Base-by-base conservation (phyloP, 179 eudicot genomes). In the Spinacia oleracea region DNA sequence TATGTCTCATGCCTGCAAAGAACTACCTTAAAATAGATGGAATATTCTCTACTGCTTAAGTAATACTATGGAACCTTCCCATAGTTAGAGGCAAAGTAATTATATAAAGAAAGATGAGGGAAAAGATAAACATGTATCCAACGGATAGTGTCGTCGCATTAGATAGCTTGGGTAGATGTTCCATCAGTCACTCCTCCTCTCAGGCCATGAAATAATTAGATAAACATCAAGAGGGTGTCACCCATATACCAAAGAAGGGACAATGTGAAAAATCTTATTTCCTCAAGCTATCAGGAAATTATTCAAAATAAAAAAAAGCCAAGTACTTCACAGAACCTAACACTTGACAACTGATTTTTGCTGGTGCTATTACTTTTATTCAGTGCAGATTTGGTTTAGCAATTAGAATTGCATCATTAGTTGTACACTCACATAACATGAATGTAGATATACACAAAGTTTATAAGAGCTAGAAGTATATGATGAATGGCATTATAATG, bases 141-240 rank as follows among this genome's bases (percentile, higher is more conserved):
- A 93, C 96, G 83, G 96, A 95, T 83, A 95, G 93, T 68, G 97
- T 95, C 32, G 98, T 89, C 77, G 89, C 96, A 88, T 95, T 98
- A 72, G 98, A 93, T 70, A 93, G 91, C 76, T 91, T 83, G 75
- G 97, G n/a, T n/a, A n/a, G n/a, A 93, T 68, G 92, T 86, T 81
- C 92, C 97, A 75, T 75, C 78, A 68, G 89, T 65, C 84, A 84
- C 84, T 50, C 88, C 97, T 83, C n/a, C n/a, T n/a, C n/a, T n/a
- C n/a, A n/a, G n/a, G n/a, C n/a, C n/a, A 6, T 23, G 3, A 63
- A 20, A 27, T 60, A 29, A 60, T 60, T 53, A 53, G 25, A 53
- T 12, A 18, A 6, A 53, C n/a, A 18, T 16, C 58, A 53, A 53
- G 53, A 5, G 53, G 18, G 18, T 48, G 15, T 5, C 20, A 53